Base-by-base conservation (phyloP, 1,139 yeast genomes). In the Sugiyamaella grinbergsii region DNA sequence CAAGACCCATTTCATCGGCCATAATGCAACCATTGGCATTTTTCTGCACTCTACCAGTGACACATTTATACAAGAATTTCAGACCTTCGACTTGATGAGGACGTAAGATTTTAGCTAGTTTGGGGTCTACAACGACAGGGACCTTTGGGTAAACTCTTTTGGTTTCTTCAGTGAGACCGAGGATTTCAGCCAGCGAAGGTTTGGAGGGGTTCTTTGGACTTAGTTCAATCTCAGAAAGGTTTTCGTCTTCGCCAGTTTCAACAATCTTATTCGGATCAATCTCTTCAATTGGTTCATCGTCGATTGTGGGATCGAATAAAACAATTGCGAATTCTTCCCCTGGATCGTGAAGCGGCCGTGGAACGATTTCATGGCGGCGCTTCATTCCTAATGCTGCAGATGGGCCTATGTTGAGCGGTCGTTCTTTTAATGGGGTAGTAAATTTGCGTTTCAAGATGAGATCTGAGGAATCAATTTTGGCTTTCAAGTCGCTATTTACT, bases 1-100 rank as follows among this genome's bases (percentile, higher is more conserved):
- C 98, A 41, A 93, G 75, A 2, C 98, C 98, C 98, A 93, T 93
- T 71, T 90, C 99, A 72, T 93, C 99, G 0, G 99, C 99, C 98
- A 93, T 93, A 50, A 93, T 94, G 66, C 98, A 93, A 0, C 99
- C 99, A 64, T 85, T 82, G 0, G 98, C 98, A 38, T 83, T 76
- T 1, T 90, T 81, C 63, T 90, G 95, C 23, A 89, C 78, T 40
- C 91, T 71, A 0, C 99, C 98, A 0, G 97, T 79, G 0, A 95
- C 89, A 68, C 98, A 91, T 53, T 93, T 73, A 64, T 90, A 93
- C 53, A 93, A 71, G 65, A 93, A 93, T 66, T 87, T 80, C 29
- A 93, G 97, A 57, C 99, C 99, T 52, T 93, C 96, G 2, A 93
- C 83, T 67, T 93, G 99, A 75, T 93, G 99, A 0, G 98, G 98